These are phyloP conservation scores for Aspergillus uvarum DNA, from an alignment of 2,329 filamentous ascomycete species.

Conservation along the genomic window DNA sequence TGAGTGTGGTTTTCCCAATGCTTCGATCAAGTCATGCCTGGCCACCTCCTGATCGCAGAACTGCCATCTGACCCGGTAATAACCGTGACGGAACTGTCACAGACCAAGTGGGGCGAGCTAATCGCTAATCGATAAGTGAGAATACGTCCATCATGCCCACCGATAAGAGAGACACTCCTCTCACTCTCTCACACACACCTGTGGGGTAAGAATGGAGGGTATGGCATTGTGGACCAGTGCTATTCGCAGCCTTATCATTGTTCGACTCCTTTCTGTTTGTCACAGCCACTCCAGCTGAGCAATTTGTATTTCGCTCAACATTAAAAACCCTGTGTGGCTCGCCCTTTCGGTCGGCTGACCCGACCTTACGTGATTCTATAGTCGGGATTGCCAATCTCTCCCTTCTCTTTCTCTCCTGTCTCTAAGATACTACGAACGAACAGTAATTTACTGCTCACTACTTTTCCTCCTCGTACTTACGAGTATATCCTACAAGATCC, in stretches of 20 bases:
- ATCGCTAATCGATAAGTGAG: constrained; percentile 14
- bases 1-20: background rate
- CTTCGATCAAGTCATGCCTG: background rate
- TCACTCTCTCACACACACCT: background rate
- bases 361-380: background rate
- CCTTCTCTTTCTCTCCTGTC: background rate
- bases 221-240: background rate
- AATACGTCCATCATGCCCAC: background rate
- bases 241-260: background rate
- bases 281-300: background rate
- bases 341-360: constrained; percentile 13
- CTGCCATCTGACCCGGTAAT: background rate
- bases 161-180: constrained; percentile 10
- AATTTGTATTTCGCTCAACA: background rate
- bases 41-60: background rate
- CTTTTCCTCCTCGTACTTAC: background rate
- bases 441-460: too few species aligned
- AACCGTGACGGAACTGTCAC: background rate
- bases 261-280: background rate
- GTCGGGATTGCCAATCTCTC: background rate
- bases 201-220: constrained; percentile 9
- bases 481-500: background rate
- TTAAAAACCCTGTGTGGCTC: background rate
- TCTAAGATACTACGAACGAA: too few species aligned
- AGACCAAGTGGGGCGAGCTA: constrained; percentile 8